These are phyloP conservation scores for Kwoniella shandongensis DNA, from an alignment of 768 basidiomycete species.

Conservation along the genomic window DNA sequence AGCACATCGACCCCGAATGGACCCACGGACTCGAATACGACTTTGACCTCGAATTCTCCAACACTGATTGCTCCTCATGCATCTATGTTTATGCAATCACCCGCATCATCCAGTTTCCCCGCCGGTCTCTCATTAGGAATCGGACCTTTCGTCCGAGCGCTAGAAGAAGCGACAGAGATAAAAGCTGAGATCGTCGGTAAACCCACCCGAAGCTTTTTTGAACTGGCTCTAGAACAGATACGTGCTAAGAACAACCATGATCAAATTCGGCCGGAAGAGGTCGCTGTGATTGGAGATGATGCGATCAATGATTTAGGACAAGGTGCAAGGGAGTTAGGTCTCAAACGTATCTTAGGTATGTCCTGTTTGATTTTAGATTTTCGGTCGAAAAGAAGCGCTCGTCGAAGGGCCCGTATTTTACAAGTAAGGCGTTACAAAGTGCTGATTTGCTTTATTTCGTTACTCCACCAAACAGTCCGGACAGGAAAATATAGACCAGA, in stretches of 20 bases:
- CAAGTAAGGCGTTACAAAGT: no score
- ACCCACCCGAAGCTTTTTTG: constrained; percentile 63
- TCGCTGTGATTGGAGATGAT: constrained; percentile 69
- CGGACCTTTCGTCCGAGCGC: constrained; percentile 67
- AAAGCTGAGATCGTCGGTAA: constrained; percentile 66
- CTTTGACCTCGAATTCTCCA: constrained; percentile 19
- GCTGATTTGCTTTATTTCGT: no score
- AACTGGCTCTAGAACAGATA: constrained; percentile 59
- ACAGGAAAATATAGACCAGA: constrained; percentile 70
- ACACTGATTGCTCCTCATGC: constrained; percentile 65
- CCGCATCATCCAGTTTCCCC: constrained; percentile 54
- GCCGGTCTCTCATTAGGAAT: constrained; percentile 65
- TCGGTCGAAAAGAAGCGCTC: background rate
- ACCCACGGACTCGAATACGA: background rate
- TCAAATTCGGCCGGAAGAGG: constrained; percentile 39
- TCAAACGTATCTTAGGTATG: constrained; percentile 67
- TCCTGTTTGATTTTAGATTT: background rate
- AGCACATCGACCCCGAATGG: background rate
- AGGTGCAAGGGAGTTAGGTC: constrained; percentile 63
- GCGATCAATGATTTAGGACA: constrained; percentile 65
- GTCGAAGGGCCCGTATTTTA: no score
- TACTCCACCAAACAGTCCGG: constrained; percentile 62
- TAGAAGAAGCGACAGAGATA: constrained; percentile 61
- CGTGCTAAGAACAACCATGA: constrained; percentile 6
- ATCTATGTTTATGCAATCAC: constrained; percentile 56